A percentile compares a stretch with the other conserved stretches of the same genome.
Evolutionary conservation across 1,139 yeast species (phyloP).

Genomic region (Sugiyamaella neomexicana): DNA sequence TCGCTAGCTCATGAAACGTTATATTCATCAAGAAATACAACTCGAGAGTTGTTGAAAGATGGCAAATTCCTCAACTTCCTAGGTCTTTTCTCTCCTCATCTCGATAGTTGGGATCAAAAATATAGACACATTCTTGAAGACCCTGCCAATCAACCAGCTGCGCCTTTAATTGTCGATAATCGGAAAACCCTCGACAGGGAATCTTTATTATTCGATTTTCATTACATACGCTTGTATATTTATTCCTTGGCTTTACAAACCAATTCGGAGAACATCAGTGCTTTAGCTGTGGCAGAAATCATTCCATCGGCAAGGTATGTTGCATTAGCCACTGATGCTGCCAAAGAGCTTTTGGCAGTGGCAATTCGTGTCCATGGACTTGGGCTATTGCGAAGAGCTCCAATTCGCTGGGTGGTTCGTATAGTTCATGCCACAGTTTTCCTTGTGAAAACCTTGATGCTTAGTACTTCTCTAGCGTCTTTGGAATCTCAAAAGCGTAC

Average conservation of each 20-base stretch:
- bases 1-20: slow-evolving; percentile 82
- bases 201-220: slow-evolving; percentile 74
- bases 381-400: slow-evolving; percentile 70
- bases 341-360: slow-evolving; percentile 72
- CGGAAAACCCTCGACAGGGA: slow-evolving; percentile 58
- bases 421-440: slow-evolving; percentile 91
- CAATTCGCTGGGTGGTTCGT: slow-evolving; percentile 86
- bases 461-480: slow-evolving; percentile 48
- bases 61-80: slow-evolving; percentile 69
- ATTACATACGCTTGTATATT: slow-evolving; percentile 79
- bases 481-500: slow-evolving; percentile 54
- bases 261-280: slow-evolving; percentile 22
- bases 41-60: slow-evolving; percentile 43
- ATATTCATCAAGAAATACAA: slow-evolving; percentile 50
- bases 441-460: slow-evolving; percentile 71
- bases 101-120: slow-evolving; percentile 74
- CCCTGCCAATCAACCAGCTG: slow-evolving; percentile 16
- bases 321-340: slow-evolving; percentile 79
- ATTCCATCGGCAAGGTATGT: slow-evolving; percentile 75
- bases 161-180: slow-evolving; percentile 40
- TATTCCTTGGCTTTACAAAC: slow-evolving; percentile 68
- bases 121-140: slow-evolving; percentile 58
- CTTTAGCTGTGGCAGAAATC: slow-evolving; percentile 57
- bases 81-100: slow-evolving; percentile 69
- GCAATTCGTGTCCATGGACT: slow-evolving; percentile 67